These are phyloP conservation scores for Dothideomycetes sp. DNA, from an alignment of 2,329 filamentous ascomycete genomes.

Conservation along the genomic window DNA sequence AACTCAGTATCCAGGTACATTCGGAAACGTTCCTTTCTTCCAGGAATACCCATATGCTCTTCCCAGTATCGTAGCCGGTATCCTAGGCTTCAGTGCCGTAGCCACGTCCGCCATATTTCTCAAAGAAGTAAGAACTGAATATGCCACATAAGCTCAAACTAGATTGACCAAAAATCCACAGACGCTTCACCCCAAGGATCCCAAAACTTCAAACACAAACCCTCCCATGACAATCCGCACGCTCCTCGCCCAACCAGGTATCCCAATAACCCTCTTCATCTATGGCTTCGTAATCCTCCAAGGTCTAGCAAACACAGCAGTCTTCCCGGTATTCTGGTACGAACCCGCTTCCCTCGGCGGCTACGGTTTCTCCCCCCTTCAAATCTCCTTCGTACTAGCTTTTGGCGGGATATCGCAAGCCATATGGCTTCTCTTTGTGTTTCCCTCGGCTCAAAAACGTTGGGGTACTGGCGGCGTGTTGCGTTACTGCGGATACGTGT, in stretches of 20 bases:
- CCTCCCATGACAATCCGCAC: conserved; percentile 39
- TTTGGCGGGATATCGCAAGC: conserved; percentile 58
- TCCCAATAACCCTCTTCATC: conserved; percentile 55
- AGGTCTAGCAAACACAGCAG: conserved; percentile 61
- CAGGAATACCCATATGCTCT: conserved; percentile 57
- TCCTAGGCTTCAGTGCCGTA: conserved; percentile 46
- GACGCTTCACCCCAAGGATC: conserved; percentile 11
- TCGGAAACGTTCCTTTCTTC: conserved; percentile 51
- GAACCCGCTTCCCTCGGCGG: conserved; percentile 56
- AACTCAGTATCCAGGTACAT: conserved; percentile 50
- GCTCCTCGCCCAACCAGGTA: conserved; percentile 55
- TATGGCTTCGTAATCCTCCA: conserved; percentile 60
- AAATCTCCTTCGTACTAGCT: conserved; percentile 60
- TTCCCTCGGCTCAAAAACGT: conserved; percentile 57
- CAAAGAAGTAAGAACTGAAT: conserved; percentile 42
- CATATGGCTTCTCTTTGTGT: conserved; percentile 60
- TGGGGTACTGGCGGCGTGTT: conserved; percentile 60
- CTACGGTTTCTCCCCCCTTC: conserved; percentile 50
- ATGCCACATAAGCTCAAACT: conserved; percentile 8
- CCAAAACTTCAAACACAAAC: conserved; percentile 17
- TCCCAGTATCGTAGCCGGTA: conserved; percentile 49
- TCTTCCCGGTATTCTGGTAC: conserved; percentile 60
- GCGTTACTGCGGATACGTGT: conserved; percentile 46
- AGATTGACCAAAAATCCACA: neutral
- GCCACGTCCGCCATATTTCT: conserved; percentile 47